Evolutionary conservation across 345 rosid species (phyloP), one percentile per base, ranked within the genome.

Genomic region (Atalantia buxifolia): DNA sequence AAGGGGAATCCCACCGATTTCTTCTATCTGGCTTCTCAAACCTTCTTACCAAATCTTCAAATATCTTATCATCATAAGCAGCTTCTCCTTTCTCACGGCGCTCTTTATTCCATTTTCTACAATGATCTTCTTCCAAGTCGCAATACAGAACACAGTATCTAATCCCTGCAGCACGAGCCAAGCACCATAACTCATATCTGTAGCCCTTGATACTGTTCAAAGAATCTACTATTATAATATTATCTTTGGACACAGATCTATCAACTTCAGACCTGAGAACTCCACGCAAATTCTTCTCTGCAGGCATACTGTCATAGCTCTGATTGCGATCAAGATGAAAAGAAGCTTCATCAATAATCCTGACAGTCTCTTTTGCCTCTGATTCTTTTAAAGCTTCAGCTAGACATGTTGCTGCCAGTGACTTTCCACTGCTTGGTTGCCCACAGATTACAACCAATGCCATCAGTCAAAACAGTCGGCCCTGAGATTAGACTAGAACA

Each of bases 361-460:
- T 90, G 21, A 91, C 87, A 2, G 76, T 78, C 19, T 88, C 90
- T 45, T 87, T 94, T 0, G 89, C 84, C 33, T 94, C 98, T 0
- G 91, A 88, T 69, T 90, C 94, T 83, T 80, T 89, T 57, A 97
- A 86, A 45, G 92, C 81, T 84, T 91, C 93, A 5, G 86, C 86
- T 25, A 97, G 86, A 81, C 89, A 87, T 42, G 76, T 64, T 6
- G 93, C 93, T 38, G 94, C 97, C 4, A 72, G 82, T 0, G 98
- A 97, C 80, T 97, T 97, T 59, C 98, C 98, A 64, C 99, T 93
- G 81, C 99, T 90, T 24, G 97, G 98, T 82, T 97, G 98, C 80
- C 99, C 98, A 80, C 95, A 94, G 50, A 92, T 88, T 76, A 96
- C 98, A 83, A 92, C 93, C 86, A 96, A 84, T 14, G 98, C 99